A percentile compares a stretch with the other conserved stretches of the same genome.
These are phyloP conservation scores for Cymbopogon flexuosus DNA, from an alignment of 202 grass and related monocot genomes.

Conservation along the genomic window DNA sequence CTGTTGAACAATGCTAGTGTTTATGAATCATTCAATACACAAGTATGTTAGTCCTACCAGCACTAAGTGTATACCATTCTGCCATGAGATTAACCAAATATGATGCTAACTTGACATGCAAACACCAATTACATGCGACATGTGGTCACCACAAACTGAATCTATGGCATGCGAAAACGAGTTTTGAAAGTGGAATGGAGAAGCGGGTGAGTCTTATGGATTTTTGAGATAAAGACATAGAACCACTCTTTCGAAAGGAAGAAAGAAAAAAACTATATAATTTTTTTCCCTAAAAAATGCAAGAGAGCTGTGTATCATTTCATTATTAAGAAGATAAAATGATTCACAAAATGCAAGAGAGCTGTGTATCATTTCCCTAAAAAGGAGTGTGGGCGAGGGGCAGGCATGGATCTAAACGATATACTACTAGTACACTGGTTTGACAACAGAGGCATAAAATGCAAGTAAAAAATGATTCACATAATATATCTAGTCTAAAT, in stretches of 20 bases:
- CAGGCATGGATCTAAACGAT: too few species aligned
- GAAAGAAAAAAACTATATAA: neutral
- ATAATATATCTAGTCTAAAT: neutral
- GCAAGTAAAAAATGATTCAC: neutral
- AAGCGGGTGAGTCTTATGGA: neutral
- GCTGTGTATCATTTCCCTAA: neutral
- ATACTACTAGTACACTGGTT: too few species aligned
- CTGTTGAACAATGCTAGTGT: slow-evolving; percentile 14
- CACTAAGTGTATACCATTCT: neutral
- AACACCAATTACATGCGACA: neutral
- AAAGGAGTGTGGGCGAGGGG: too few species aligned
- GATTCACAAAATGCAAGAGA: neutral
- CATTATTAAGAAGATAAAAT: neutral
- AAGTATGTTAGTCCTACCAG: neutral
- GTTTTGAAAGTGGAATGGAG: slow-evolving; percentile 7
- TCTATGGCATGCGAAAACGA: neutral
- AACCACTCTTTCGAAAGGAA: neutral
- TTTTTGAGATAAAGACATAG: neutral
- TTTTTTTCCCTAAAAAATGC: neutral
- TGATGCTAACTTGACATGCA: neutral
- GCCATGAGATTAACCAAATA: neutral
- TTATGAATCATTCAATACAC: slow-evolving; percentile 13
- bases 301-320: neutral
- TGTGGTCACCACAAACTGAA: neutral
- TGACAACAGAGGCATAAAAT: neutral